Conservation (phyloP, 2,329 filamentous ascomycete species). For the Dactylellina sp. region DNA sequence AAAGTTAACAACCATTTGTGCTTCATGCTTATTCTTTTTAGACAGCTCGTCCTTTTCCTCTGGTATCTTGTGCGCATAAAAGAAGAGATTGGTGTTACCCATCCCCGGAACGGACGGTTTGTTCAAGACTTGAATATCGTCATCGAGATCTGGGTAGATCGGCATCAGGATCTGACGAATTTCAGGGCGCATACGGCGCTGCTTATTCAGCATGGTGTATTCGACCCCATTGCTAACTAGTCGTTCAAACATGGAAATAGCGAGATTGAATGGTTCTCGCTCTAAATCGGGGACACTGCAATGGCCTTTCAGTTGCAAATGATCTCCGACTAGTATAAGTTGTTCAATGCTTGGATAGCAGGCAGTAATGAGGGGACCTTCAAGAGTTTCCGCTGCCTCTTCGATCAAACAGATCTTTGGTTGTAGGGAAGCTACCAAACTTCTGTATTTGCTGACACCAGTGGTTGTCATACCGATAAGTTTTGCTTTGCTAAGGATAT, state of each 20-base stretch:
- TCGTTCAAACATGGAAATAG: constrained; percentile 83
- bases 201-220: constrained; percentile 74
- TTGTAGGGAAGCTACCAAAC: constrained; percentile 73
- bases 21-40: constrained; percentile 77
- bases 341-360: constrained; percentile 69
- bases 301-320: constrained; percentile 79
- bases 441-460: constrained; percentile 82
- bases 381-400: constrained; percentile 81
- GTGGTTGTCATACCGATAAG: constrained; percentile 80
- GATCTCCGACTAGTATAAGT: constrained; percentile 76
- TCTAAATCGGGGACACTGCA: constrained; percentile 73
- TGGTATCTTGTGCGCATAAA: constrained; percentile 61
- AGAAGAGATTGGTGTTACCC: constrained; percentile 71
- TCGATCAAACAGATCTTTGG: constrained; percentile 80
- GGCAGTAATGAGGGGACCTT: constrained; percentile 71
- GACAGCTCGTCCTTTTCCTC: constrained; percentile 72
- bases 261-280: constrained; percentile 73
- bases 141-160: constrained; percentile 72
- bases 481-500: constrained; percentile 72
- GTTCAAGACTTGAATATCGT: constrained; percentile 69
- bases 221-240: constrained; percentile 75
- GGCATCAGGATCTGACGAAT: constrained; percentile 67
- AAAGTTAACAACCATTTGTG: constrained; percentile 79
- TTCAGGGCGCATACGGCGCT: constrained; percentile 78
- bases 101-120: constrained; percentile 72